Percentiles rank a stretch among this genome's conserved stretches.
Conservation (phyloP, 371 early-diverging fungal genomes). For the Umbelopsis sp. region DNA sequence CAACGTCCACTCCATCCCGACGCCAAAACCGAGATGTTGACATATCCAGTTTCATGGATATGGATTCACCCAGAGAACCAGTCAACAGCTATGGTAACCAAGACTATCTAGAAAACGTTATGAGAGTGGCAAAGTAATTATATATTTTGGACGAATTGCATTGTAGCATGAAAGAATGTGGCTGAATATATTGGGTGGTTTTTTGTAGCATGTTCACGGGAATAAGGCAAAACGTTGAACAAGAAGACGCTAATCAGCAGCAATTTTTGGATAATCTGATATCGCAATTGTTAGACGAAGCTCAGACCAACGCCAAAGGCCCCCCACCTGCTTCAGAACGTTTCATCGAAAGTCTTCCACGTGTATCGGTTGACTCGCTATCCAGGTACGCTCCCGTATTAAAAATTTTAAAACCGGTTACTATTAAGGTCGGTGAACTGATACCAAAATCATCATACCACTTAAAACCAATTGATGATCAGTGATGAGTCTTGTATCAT, state of each 20-base stretch:
- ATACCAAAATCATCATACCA: conserved; percentile 4
- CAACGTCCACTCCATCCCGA: background rate
- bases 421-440: background rate
- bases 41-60: conserved; percentile 14
- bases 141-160: background rate
- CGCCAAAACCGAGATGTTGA: conserved; percentile 14
- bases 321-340: conserved; percentile 57
- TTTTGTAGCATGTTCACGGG: conserved; percentile 13
- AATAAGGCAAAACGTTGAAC: conserved; percentile 15
- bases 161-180: background rate
- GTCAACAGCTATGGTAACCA: background rate
- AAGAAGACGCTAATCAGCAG: conserved; percentile 47
- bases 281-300: conserved; percentile 52
- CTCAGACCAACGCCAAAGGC: conserved; percentile 49
- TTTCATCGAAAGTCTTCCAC: conserved; percentile 41
- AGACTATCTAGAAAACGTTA: conserved; percentile 11
- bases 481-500: conserved; percentile 57
- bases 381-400: conserved; percentile 27
- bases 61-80: background rate
- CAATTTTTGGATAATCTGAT: conserved; percentile 52
- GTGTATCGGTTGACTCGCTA: conserved; percentile 23
- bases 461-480: background rate
- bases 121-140: conserved; percentile 14
- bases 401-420: background rate
- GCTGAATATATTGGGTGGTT: background rate